Conservation (phyloP, 305 asterid genomes). For the Solanum chacoense region DNA sequence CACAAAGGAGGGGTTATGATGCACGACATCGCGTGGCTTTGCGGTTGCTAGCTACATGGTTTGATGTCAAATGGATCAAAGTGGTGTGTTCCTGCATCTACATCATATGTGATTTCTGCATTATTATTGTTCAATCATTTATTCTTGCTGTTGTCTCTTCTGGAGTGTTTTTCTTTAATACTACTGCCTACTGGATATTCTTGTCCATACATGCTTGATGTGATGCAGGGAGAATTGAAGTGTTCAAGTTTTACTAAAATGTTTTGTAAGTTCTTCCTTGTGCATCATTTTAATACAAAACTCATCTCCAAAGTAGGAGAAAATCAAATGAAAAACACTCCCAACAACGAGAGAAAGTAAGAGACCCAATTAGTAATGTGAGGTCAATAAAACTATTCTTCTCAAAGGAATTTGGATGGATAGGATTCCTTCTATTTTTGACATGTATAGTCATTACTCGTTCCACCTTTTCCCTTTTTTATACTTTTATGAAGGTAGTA, state of each 20-base stretch:
- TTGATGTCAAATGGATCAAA: slow-evolving; percentile 80
- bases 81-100: slow-evolving; percentile 35
- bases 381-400: not conserved
- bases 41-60: slow-evolving; percentile 88
- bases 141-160: not conserved
- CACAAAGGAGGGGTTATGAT: slow-evolving; percentile 71
- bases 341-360: not conserved
- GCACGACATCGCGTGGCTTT: slow-evolving; percentile 87
- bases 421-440: not conserved
- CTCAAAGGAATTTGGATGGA: not conserved
- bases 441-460: not conserved
- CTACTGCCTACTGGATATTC: not conserved
- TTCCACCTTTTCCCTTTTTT: not conserved
- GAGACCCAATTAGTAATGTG: not conserved
- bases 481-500: not conserved
- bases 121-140: not conserved
- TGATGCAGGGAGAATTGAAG: not conserved
- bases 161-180: not conserved
- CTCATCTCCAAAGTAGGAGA: not conserved
- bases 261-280: not conserved
- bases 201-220: not conserved
- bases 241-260: not conserved
- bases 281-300: not conserved
- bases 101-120: not conserved
- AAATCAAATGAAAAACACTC: not conserved